phyloP scores from a whole-genome alignment of 1,284 basidiomycete species.

The Neotropicomus parvogracilis region DNA sequence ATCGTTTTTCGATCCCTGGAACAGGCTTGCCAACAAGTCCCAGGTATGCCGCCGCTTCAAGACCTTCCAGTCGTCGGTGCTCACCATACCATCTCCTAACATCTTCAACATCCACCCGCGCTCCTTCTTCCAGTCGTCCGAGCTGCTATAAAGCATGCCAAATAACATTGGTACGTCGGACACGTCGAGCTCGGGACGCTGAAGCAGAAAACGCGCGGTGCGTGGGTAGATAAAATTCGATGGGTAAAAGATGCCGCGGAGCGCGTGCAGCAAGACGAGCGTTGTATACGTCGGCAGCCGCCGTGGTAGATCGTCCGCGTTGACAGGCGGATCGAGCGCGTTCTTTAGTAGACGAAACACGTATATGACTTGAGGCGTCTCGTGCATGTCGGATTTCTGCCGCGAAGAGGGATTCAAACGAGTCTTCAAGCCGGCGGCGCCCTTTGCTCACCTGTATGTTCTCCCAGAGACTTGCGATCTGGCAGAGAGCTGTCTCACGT shows the following conservation, averaged over 20 bases:
- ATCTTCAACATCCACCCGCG: conserved; percentile 77
- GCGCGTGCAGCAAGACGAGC: conserved; percentile 62
- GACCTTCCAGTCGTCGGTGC: conserved; percentile 75
- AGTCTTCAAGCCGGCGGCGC: conserved; percentile 2
- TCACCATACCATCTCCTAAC: conserved; percentile 74
- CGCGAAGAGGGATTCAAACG: no score
- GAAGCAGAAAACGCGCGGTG: conserved; percentile 56
- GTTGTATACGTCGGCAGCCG: conserved; percentile 75
- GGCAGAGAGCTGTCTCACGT: conserved; percentile 54
- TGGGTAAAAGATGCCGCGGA: conserved; percentile 52
- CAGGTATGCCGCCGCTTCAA: conserved; percentile 82
- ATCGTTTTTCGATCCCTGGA: conserved; percentile 61
- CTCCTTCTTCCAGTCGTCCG: conserved; percentile 81
- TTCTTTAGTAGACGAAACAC: conserved; percentile 74
- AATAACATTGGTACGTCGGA: conserved; percentile 59
- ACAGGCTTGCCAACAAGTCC: conserved; percentile 81
- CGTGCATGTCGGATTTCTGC: conserved; percentile 71
- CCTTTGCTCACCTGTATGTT: conserved; percentile 48
- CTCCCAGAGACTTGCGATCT: conserved; percentile 53
- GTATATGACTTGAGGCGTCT: conserved; percentile 74
- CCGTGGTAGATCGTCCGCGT: conserved; percentile 36
- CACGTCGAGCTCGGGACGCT: conserved; percentile 53
- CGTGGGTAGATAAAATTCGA: conserved; percentile 54
- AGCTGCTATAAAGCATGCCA: conserved; percentile 76
- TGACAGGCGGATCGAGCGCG: conserved; percentile 45